Evolutionary conservation across 306 rosid genomes (phyloP), one percentile per base, ranked within the genome.

Genomic region (Quercus rubra): DNA sequence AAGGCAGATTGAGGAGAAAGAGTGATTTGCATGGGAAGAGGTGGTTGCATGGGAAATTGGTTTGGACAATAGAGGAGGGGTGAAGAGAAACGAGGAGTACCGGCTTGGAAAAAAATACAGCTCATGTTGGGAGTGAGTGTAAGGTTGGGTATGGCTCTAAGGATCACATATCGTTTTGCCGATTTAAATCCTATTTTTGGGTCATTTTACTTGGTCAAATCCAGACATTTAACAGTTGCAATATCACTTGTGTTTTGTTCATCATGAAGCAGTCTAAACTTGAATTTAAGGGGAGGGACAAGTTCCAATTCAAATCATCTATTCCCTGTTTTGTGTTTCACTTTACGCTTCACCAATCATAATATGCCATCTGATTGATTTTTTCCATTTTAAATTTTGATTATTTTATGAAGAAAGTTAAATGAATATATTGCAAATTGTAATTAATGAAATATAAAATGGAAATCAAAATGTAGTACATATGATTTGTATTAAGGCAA

Each of bases 1-100:
- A 19, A 21, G 23, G 79, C 33, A 23, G 27, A 57, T 51, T 64
- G 59, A 27, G 78, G 55, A 59, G 67, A 71, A 55, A 54, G 11
- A 74, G 73, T 67, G 70, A 76, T 71, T 75, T 81, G 88, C 80
- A 86, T 86, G 79, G 75, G 75, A 78, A 74, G 41, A 55, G 28
- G 6, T 61, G 70, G 67, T 52, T 46, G 79, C 79, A 67, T 80
- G 55, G 20, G 19, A 56, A 15, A 38, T 20, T 51, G 59, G 77
- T 41, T 49, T 62, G 73, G 73, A 6, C 12, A 28, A 49, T 25
- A 71, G n/a, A 51, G 41, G 61, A 12, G 5, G 27, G 35, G 46
- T 41, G 46, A 52, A 13, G 49, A 30, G 17, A 21, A 13, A 1
- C 1, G 52, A 19, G 6, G 20, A 25, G 15, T 46, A 49, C 41